A percentile compares a stretch with the other conserved stretches of the same genome.
Evolutionary conservation across 345 rosid genomes (phyloP).

Genomic region (Linum usitatissimum): DNA sequence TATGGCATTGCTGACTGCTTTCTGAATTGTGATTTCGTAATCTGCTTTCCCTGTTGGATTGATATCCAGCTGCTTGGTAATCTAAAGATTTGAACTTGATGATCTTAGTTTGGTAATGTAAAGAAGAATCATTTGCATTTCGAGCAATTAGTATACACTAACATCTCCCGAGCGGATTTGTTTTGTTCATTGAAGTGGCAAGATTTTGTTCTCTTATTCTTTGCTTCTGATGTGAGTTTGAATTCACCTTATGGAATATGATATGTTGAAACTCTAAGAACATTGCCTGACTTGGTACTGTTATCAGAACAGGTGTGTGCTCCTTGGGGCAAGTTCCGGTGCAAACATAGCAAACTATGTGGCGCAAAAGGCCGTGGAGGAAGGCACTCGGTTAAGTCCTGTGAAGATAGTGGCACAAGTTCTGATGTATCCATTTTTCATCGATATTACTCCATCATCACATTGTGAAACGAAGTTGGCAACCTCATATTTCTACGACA

Average conservation of each 20-base stretch:
- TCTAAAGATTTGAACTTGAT: too few species aligned
- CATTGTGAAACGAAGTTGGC: background rate
- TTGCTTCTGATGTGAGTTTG: too few species aligned
- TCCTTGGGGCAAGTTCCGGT: constrained; percentile 6
- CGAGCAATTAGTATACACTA: too few species aligned
- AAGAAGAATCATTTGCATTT: too few species aligned
- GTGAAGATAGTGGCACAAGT: constrained; percentile 10
- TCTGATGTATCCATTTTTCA: constrained; percentile 8
- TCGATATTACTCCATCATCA: background rate
- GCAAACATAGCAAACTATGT: constrained; percentile 9
- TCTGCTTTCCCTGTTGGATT: too few species aligned
- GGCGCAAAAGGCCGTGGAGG: constrained; percentile 1
- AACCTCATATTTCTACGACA: constrained; percentile 4
- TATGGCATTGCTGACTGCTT: background rate
- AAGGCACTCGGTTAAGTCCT: background rate
- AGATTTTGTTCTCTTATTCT: too few species aligned
- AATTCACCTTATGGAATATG: too few species aligned
- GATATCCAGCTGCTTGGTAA: too few species aligned
- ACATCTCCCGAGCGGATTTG: too few species aligned
- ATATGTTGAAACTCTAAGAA: background rate
- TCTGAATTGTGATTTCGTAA: background rate
- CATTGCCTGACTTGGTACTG: background rate
- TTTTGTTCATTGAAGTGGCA: too few species aligned
- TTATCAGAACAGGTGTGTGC: constrained; percentile 5
- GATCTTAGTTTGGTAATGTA: too few species aligned